A percentile compares a stretch with the other conserved stretches of the same genome.
phyloP scores from a whole-genome alignment of 805 yeast genomes.

The Saccharomycopsis fermentans region DNA sequence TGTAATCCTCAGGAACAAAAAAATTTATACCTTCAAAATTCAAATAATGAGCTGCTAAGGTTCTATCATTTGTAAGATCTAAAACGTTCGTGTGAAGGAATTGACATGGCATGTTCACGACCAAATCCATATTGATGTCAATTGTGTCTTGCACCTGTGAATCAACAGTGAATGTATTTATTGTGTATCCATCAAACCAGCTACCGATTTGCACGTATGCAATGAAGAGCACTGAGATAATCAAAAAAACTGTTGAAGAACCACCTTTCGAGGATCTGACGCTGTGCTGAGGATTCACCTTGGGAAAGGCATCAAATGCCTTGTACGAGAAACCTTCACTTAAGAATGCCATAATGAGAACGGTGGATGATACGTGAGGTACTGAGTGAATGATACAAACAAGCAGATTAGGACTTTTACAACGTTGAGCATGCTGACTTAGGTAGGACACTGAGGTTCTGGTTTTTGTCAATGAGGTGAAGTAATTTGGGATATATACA shows the following conservation, averaged over 20 bases:
- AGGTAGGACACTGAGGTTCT: not conserved
- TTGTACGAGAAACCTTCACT: conserved; percentile 19
- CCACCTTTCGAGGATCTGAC: conserved; percentile 75
- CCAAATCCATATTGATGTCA: conserved; percentile 66
- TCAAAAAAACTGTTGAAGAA: conserved; percentile 52
- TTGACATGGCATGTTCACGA: conserved; percentile 79
- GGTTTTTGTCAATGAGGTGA: too few species aligned
- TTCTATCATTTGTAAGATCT: conserved; percentile 69
- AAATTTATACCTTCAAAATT: conserved; percentile 57
- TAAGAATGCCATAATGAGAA: not conserved
- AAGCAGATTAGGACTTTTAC: too few species aligned
- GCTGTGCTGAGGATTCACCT: conserved; percentile 58
- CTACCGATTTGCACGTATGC: conserved; percentile 82
- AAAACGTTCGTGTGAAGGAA: conserved; percentile 62
- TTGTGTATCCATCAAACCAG: conserved; percentile 71
- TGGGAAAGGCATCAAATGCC: conserved; percentile 69
- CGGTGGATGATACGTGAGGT: too few species aligned
- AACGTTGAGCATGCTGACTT: not conserved
- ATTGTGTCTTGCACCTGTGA: conserved; percentile 44
- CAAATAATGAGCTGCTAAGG: conserved; percentile 67
- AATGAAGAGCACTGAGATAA: conserved; percentile 52
- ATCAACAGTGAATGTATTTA: conserved; percentile 71
- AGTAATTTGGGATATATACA: too few species aligned
- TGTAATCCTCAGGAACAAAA: conserved; percentile 41
- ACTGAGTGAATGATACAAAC: too few species aligned